Percentiles rank a stretch among this genome's conserved stretches.
phyloP scores from a whole-genome alignment of 2,329 filamentous ascomycete genomes.

The Zasmidium citrigriseum region DNA sequence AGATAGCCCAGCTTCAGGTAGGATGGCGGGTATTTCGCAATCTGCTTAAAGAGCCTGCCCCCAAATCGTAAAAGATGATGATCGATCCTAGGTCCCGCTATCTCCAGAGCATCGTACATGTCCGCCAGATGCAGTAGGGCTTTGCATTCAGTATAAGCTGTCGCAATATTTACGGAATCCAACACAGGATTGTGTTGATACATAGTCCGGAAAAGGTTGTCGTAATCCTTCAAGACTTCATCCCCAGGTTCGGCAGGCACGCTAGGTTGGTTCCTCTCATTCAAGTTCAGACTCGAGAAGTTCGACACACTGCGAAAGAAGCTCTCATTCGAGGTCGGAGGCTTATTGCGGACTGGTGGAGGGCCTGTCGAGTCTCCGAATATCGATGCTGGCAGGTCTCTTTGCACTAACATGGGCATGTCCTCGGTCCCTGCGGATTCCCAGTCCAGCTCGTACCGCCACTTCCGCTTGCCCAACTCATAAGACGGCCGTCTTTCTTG shows the following conservation, averaged over 20 bases:
- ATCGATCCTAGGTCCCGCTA: slow-evolving; percentile 86
- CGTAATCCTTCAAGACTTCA: slow-evolving; percentile 85
- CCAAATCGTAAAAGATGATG: slow-evolving; percentile 93
- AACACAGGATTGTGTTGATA: slow-evolving; percentile 87
- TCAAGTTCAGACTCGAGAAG: slow-evolving; percentile 60
- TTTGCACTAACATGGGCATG: slow-evolving; percentile 78
- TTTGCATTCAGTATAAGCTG: slow-evolving; percentile 93
- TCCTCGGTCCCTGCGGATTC: slow-evolving; percentile 69
- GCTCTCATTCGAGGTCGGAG: slow-evolving; percentile 61
- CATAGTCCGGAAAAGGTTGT: slow-evolving; percentile 93
- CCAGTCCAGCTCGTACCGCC: slow-evolving; percentile 86
- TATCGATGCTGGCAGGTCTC: slow-evolving; percentile 49
- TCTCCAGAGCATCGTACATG: slow-evolving; percentile 86
- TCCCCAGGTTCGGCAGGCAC: slow-evolving; percentile 58
- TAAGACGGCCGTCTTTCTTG: slow-evolving; percentile 35
- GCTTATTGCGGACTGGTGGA: slow-evolving; percentile 62
- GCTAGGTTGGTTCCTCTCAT: slow-evolving; percentile 42
- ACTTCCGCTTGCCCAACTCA: slow-evolving; percentile 59
- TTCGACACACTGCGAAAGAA: slow-evolving; percentile 91
- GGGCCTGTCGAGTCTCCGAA: slow-evolving; percentile 37
- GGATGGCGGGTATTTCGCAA: slow-evolving; percentile 90
- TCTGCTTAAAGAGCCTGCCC: slow-evolving; percentile 89
- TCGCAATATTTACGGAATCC: slow-evolving; percentile 84
- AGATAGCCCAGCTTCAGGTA: slow-evolving; percentile 90
- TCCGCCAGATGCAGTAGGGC: slow-evolving; percentile 85